Conservation (phyloP, 2,329 filamentous ascomycete genomes). For the Penicillium sp. region DNA sequence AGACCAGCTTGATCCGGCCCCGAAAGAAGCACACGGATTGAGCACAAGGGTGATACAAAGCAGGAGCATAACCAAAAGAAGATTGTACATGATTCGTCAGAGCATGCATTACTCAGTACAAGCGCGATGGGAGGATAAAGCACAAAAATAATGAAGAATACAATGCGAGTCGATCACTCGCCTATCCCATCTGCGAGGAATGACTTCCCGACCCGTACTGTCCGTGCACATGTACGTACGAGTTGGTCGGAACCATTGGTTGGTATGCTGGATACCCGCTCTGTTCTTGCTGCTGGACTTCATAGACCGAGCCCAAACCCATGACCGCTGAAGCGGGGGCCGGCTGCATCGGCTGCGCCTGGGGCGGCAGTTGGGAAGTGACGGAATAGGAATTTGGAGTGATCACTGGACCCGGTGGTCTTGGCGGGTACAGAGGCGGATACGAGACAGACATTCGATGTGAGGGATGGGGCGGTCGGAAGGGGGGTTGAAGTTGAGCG, state of each 20-base stretch:
- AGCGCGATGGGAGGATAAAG: too few relatives aligned
- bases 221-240: conserved; percentile 15
- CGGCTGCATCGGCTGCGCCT: background rate
- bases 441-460: conserved; percentile 31
- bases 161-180: too few relatives aligned
- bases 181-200: conserved; percentile 16
- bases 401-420: conserved; percentile 16
- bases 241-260: conserved; percentile 12
- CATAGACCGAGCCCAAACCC: conserved; percentile 15
- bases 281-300: conserved; percentile 11
- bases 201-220: conserved; percentile 14
- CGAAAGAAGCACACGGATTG: too few relatives aligned
- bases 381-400: conserved; percentile 20
- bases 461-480: conserved; percentile 14
- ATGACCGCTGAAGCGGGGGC: too few relatives aligned
- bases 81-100: too few relatives aligned
- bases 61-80: too few relatives aligned
- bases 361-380: conserved; percentile 9
- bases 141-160: background rate
- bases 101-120: too few relatives aligned
- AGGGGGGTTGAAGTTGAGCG: conserved; percentile 10
- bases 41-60: too few relatives aligned
- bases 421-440: conserved; percentile 29
- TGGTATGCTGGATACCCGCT: conserved; percentile 13
- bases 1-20: too few relatives aligned